Evolutionary conservation across 352 stramenopile species (phyloP).

Genomic region (Sclerospora graminicola): DNA sequence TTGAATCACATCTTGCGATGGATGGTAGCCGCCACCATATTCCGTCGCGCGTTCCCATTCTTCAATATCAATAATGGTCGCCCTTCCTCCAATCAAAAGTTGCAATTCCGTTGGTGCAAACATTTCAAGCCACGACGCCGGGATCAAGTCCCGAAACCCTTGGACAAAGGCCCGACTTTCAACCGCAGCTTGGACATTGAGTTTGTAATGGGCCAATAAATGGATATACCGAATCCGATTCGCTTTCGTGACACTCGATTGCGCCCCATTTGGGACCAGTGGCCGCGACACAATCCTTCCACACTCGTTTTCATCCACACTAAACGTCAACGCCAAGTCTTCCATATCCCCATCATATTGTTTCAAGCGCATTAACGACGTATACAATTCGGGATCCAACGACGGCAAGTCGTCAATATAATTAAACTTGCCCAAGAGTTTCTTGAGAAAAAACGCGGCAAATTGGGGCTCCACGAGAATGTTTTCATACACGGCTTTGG

Average conservation of each 20-base stretch:
- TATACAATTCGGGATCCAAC: conserved; percentile 91
- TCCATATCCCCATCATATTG: conserved; percentile 88
- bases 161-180: conserved; percentile 55
- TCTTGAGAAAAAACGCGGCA: conserved; percentile 94
- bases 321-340: conserved; percentile 92
- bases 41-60: conserved; percentile 89
- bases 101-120: conserved; percentile 90
- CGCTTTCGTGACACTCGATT: conserved; percentile 84
- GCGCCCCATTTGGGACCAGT: conserved; percentile 82
- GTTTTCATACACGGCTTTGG: conserved; percentile 94
- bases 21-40: conserved; percentile 94
- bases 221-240: conserved; percentile 96
- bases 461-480: conserved; percentile 96
- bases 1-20: conserved; percentile 50
- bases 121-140: conserved; percentile 68
- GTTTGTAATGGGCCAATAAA: conserved; percentile 93
- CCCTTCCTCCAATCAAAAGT: conserved; percentile 86
- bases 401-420: conserved; percentile 89
- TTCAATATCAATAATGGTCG: conserved; percentile 90
- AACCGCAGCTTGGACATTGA: conserved; percentile 81
- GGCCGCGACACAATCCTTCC: conserved; percentile 43
- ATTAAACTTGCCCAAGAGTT: conserved; percentile 87
- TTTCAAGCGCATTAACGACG: conserved; percentile 94
- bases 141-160: conserved; percentile 70
- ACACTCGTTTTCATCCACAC: conserved; percentile 72